Conservation (phyloP, 1,284 basidiomycete genomes). For the Sporisorium reilianum region DNA sequence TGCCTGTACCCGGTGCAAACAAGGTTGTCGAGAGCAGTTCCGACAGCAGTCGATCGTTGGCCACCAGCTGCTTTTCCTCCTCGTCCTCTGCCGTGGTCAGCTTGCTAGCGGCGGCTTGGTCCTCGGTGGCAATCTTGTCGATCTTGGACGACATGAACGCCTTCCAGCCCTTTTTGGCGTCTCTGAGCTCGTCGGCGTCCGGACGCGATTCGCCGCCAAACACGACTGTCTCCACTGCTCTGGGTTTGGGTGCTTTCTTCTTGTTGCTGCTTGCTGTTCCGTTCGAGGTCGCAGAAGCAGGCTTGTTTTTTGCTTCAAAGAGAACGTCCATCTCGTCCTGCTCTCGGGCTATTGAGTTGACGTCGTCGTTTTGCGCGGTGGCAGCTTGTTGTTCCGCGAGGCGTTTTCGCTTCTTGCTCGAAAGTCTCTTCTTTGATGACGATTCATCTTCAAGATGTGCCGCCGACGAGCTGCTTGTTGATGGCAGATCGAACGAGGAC, state of each 20-base stretch:
- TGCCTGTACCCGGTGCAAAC: slow-evolving; percentile 61
- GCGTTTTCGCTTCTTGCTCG: slow-evolving; percentile 42
- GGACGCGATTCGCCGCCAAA: slow-evolving; percentile 35
- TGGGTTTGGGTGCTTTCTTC: slow-evolving; percentile 27
- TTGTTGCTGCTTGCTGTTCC: slow-evolving; percentile 3
- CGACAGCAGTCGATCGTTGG: slow-evolving; percentile 64
- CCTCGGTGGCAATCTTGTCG: slow-evolving; percentile 42
- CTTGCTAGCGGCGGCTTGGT: slow-evolving; percentile 11
- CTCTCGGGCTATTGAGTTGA: slow-evolving; percentile 1
- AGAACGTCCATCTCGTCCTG: slow-evolving; percentile 40
- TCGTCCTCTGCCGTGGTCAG: slow-evolving; percentile 42
- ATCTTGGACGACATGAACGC: slow-evolving; percentile 58
- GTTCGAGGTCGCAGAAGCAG: not conserved
- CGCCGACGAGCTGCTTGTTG: not conserved
- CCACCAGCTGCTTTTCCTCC: slow-evolving; percentile 58
- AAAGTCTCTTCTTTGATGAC: slow-evolving; percentile 17
- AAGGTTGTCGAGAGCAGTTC: slow-evolving; percentile 65
- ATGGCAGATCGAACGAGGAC: slow-evolving; percentile 34
- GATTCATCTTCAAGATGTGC: not conserved
- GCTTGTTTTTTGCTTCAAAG: slow-evolving; percentile 22
- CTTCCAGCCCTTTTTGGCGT: slow-evolving; percentile 49
- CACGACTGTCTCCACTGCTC: slow-evolving; percentile 41
- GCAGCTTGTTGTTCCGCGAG: slow-evolving; percentile 19
- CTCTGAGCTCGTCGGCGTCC: slow-evolving; percentile 29
- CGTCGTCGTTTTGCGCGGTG: not conserved